Percentiles rank a stretch among this genome's conserved stretches.
These are phyloP conservation scores for Cladobotryum protrusum DNA, from an alignment of 2,329 filamentous ascomycete genomes.

Conservation along the genomic window DNA sequence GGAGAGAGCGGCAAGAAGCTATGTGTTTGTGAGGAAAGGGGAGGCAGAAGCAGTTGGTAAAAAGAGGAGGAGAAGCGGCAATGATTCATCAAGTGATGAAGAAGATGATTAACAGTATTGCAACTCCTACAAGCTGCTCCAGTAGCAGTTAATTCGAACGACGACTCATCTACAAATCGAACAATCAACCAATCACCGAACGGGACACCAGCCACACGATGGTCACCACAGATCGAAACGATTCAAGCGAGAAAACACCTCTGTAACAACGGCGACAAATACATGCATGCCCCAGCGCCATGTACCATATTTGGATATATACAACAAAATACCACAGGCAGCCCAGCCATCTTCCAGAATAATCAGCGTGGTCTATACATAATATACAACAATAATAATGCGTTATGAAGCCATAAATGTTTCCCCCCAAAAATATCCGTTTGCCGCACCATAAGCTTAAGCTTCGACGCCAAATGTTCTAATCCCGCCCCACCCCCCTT, in stretches of 20 bases:
- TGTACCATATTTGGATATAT: no score
- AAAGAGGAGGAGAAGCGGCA: conserved; percentile 27
- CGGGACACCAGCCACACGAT: no score
- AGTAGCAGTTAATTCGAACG: no score
- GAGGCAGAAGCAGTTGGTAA: conserved; percentile 25
- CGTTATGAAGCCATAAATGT: not conserved
- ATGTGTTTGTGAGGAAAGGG: conserved; percentile 55
- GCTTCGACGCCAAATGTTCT: no score
- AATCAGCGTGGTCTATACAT: not conserved
- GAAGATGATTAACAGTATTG: not conserved
- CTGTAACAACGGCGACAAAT: not conserved
- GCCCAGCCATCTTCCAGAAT: not conserved
- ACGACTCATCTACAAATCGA: no score
- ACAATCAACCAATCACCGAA: no score
- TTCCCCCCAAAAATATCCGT: no score
- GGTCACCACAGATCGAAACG: no score
- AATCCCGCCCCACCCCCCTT: no score
- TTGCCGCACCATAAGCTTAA: no score
- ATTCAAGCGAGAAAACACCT: conserved; percentile 7
- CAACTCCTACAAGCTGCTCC: no score
- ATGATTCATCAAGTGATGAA: conserved; percentile 29
- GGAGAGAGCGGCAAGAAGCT: conserved; percentile 47
- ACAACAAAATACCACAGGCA: no score
- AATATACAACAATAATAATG: not conserved
- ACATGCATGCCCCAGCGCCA: not conserved